These are phyloP conservation scores for Wickerhamiella galacta DNA, from an alignment of 805 yeast species.

Conservation along the genomic window DNA sequence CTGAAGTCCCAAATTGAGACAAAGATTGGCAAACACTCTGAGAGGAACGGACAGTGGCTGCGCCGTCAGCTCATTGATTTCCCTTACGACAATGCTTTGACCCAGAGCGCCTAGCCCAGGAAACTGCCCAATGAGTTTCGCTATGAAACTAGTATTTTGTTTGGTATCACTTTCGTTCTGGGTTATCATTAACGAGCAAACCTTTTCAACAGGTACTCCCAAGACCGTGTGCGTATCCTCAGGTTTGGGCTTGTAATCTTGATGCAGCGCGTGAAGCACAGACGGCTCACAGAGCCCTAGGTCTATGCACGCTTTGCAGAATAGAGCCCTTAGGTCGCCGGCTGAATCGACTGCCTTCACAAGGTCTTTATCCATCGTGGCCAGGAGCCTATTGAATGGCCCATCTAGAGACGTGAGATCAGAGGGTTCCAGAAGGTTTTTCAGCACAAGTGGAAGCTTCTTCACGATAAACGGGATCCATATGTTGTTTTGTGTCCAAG, in stretches of 20 bases:
- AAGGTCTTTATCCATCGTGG: constrained; percentile 16
- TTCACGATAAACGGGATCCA: constrained; percentile 33
- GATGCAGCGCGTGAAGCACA: constrained; percentile 13
- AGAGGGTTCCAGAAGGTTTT: constrained; percentile 19
- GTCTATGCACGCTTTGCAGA: constrained; percentile 11
- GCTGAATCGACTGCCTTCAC: constrained; percentile 10
- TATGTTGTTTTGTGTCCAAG: constrained; percentile 18
- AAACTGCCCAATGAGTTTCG: constrained; percentile 1
- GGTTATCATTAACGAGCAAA: not conserved
- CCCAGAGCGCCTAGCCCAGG: constrained; percentile 3
- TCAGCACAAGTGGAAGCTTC: constrained; percentile 31
- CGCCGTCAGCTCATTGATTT: constrained; percentile 5
- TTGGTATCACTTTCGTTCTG: constrained; percentile 1
- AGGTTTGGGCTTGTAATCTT: constrained; percentile 8
- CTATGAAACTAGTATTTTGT: not conserved
- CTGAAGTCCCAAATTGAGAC: constrained; percentile 34
- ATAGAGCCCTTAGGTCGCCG: constrained; percentile 7
- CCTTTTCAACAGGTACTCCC: constrained; percentile 2
- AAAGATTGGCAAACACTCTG: constrained; percentile 18
- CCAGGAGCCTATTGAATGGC: constrained; percentile 12
- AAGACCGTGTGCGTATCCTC: constrained; percentile 2
- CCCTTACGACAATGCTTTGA: constrained; percentile 7
- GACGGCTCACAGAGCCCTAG: constrained; percentile 14
- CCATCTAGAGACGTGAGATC: too few relatives aligned
- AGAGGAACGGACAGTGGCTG: constrained; percentile 1